phyloP scores from a whole-genome alignment of 768 basidiomycete genomes.

The Collybia mongolica region DNA sequence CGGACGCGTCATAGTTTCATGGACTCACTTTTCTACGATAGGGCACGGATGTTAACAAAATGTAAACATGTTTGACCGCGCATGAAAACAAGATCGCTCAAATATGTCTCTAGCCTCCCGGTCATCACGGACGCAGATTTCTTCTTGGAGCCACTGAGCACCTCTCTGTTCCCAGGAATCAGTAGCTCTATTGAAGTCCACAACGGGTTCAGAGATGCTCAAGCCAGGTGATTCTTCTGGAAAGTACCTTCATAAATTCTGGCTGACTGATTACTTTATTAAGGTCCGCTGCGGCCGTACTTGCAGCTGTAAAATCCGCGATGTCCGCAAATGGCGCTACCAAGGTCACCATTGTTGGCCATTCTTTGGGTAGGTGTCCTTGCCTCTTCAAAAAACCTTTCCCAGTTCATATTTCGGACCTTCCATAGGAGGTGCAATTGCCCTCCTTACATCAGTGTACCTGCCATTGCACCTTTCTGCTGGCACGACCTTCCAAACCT shows the following conservation, averaged over 20 bases:
- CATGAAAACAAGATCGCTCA: neutral
- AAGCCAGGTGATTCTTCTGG: conserved; percentile 3
- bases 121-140: conserved; percentile 16
- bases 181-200: conserved; percentile 16
- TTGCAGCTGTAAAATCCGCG: conserved; percentile 42
- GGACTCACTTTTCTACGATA: conserved; percentile 8
- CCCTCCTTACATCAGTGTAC: conserved; percentile 37
- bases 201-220: conserved; percentile 15
- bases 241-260: too few relatives aligned
- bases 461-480: conserved; percentile 33
- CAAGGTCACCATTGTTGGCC: conserved; percentile 43
- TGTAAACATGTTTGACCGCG: conserved; percentile 8
- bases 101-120: neutral
- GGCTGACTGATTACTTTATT: neutral
- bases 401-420: neutral
- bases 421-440: conserved; percentile 30
- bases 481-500: conserved; percentile 8
- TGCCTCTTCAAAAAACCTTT: neutral
- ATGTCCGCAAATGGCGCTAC: conserved; percentile 32
- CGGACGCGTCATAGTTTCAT: neutral
- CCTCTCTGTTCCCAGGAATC: conserved; percentile 19
- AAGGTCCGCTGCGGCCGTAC: conserved; percentile 38
- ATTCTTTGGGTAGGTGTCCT: conserved; percentile 28
- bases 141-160: conserved; percentile 12
- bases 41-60: conserved; percentile 20